Evolutionary conservation across 1,284 basidiomycete species (phyloP), one percentile per base, ranked within the genome.

Genomic region (Xerocomus cyaneibrunnescens): DNA sequence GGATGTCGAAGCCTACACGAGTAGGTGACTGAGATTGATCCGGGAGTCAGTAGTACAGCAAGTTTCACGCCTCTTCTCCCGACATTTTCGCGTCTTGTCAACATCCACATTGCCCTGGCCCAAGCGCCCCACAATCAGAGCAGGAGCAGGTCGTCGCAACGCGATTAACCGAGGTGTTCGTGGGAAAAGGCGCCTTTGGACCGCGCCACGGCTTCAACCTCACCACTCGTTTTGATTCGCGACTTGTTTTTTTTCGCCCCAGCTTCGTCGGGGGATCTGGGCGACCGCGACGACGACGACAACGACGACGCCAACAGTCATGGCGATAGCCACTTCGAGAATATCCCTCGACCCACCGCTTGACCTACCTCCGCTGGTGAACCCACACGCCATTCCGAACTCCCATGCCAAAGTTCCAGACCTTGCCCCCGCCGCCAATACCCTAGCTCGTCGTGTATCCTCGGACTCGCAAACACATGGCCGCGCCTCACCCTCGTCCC

Each of bases 401-500:
- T 51, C 50, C 30, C 56, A 52, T 40, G 16, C 40, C 14, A 54
- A 35, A 51, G 16, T 41, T 17, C 22, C 45, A 31, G 62, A 65
- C 42, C 45, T 52, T 41, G 16, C 19, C 37, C 46, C 55, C 31
- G 40, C 48, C n/a, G 32, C 43, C 14, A 52, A 54, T 7, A 12
- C 51, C 7, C 56, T 53, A n/a, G n/a, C 49, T 30, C 50, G 37
- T 23, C 65, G 65, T 16, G 56, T 65, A 7, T 65, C 66, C 30
- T 67, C 64, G 23, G 64, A 65, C n/a, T 64, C 63, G 3, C 66
- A 61, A 34, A 7, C 51, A 2, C 45, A 48, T 12, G 62, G 65
- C 14, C 64, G 64, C 39, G 55, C 66, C n/a, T 68, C 63, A 1
- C 64, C 66, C 5, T 45, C 64, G 9, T 41, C 55, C 27, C 59